phyloP scores from a whole-genome alignment of 2,329 filamentous ascomycete species.

The Fusarium duplospermum region DNA sequence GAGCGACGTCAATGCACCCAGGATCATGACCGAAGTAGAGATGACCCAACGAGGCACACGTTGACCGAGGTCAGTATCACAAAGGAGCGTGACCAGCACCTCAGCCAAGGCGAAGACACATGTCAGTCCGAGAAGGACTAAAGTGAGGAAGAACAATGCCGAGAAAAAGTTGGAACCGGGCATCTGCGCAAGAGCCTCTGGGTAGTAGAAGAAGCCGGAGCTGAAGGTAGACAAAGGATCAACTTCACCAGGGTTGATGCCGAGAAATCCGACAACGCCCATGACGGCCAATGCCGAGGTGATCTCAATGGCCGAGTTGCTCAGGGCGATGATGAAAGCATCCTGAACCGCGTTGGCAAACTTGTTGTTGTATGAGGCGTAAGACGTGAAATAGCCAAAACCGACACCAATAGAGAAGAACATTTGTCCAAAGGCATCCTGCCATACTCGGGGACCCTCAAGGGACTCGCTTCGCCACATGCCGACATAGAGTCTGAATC shows the following conservation, averaged over 20 bases:
- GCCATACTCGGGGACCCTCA: slow-evolving; percentile 52
- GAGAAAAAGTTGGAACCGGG: slow-evolving; percentile 67
- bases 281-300: slow-evolving; percentile 57
- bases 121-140: slow-evolving; percentile 64
- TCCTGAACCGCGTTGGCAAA: slow-evolving; percentile 65
- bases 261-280: slow-evolving; percentile 61
- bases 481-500: slow-evolving; percentile 56
- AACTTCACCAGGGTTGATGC: slow-evolving; percentile 46
- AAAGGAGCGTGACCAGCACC: slow-evolving; percentile 52
- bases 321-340: slow-evolving; percentile 63
- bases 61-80: slow-evolving; percentile 49
- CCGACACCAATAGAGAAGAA: slow-evolving; percentile 59
- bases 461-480: slow-evolving; percentile 58
- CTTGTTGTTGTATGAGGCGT: slow-evolving; percentile 65
- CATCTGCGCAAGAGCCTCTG: slow-evolving; percentile 65
- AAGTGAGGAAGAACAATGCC: slow-evolving; percentile 63
- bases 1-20: slow-evolving; percentile 61
- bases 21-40: slow-evolving; percentile 57
- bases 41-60: slow-evolving; percentile 53
- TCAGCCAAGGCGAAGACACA: slow-evolving; percentile 42
- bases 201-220: slow-evolving; percentile 65
- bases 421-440: slow-evolving; percentile 63
- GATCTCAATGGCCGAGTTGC: slow-evolving; percentile 65
- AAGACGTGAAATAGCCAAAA: slow-evolving; percentile 66
- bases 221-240: slow-evolving; percentile 58